These are phyloP conservation scores for Flaveria floridana DNA, from an alignment of 140 eudicot genomes.

Conservation along the genomic window DNA sequence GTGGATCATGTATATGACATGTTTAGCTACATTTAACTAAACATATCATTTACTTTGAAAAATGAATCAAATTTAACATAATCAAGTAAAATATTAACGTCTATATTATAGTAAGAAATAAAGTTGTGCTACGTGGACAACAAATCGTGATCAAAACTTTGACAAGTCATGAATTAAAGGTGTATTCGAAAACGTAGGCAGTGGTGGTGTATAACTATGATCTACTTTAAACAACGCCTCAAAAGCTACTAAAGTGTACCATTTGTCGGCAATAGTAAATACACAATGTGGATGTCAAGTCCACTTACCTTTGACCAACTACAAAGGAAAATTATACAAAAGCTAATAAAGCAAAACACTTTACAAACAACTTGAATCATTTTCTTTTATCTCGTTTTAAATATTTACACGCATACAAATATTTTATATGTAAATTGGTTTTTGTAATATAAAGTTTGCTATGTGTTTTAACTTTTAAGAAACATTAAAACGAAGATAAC, in stretches of 20 bases:
- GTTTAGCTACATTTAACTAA: too few relatives aligned
- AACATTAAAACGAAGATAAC: too few relatives aligned
- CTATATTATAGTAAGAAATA: neutral
- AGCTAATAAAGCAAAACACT: conserved; percentile 6
- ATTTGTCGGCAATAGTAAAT: conserved; percentile 23
- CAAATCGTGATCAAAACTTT: conserved; percentile 1
- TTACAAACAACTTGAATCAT: neutral
- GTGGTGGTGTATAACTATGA: neutral
- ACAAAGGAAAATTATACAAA: conserved; percentile 13
- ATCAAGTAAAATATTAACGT: too few relatives aligned
- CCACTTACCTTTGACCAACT: conserved; percentile 27
- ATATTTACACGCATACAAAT: neutral
- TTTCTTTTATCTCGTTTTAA: neutral
- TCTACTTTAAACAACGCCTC: conserved; percentile 29
- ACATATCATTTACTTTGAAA: too few relatives aligned
- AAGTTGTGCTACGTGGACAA: neutral
- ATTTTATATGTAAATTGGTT: too few relatives aligned
- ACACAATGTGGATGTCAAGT: neutral
- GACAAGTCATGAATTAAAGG: conserved; percentile 32
- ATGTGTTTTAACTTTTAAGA: too few relatives aligned
- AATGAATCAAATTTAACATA: too few relatives aligned
- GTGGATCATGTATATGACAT: too few relatives aligned
- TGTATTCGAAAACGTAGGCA: conserved; percentile 15
- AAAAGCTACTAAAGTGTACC: conserved; percentile 32
- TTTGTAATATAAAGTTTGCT: too few relatives aligned